Evolutionary conservation across 805 yeast genomes (phyloP).

Genomic region (Hanseniaspora jakobsenii): DNA sequence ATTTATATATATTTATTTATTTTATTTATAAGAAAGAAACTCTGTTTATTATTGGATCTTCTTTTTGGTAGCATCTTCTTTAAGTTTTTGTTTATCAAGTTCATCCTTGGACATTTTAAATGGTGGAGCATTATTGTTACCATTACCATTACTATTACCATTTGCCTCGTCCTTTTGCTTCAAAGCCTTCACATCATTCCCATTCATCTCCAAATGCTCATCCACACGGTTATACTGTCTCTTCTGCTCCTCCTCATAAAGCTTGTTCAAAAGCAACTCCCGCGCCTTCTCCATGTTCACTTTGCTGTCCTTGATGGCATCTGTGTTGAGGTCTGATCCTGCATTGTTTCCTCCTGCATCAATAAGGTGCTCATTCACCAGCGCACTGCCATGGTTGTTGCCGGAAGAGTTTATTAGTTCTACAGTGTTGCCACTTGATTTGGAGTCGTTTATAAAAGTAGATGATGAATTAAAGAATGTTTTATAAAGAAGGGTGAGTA

Average conservation of each 20-base stretch:
- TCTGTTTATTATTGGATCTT: not conserved
- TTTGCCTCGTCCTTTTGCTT: slow-evolving; percentile 14
- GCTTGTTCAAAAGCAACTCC: not conserved
- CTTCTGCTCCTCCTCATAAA: not conserved
- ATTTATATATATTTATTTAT: no score
- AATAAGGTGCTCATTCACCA: slow-evolving; percentile 10
- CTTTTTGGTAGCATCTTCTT: not conserved
- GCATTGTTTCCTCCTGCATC: no score
- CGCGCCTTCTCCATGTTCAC: slow-evolving; percentile 12
- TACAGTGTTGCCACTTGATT: not conserved
- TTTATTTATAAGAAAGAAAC: no score
- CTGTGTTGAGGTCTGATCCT: not conserved
- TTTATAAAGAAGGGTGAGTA: no score
- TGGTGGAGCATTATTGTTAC: slow-evolving; percentile 1
- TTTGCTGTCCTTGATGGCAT: slow-evolving; percentile 8
- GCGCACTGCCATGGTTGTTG: not conserved
- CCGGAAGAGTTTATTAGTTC: not conserved
- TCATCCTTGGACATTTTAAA: slow-evolving; percentile 9
- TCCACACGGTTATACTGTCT: no score
- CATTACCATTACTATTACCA: not conserved
- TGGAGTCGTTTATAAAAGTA: not conserved
- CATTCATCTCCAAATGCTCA: not conserved
- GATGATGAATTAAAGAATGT: not conserved
- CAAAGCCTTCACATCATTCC: slow-evolving; percentile 13
- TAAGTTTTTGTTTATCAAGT: slow-evolving; percentile 7